Percentiles rank a stretch among this genome's conserved stretches.
phyloP scores from a whole-genome alignment of 768 basidiomycete genomes.

The Leccinum variicolor region DNA sequence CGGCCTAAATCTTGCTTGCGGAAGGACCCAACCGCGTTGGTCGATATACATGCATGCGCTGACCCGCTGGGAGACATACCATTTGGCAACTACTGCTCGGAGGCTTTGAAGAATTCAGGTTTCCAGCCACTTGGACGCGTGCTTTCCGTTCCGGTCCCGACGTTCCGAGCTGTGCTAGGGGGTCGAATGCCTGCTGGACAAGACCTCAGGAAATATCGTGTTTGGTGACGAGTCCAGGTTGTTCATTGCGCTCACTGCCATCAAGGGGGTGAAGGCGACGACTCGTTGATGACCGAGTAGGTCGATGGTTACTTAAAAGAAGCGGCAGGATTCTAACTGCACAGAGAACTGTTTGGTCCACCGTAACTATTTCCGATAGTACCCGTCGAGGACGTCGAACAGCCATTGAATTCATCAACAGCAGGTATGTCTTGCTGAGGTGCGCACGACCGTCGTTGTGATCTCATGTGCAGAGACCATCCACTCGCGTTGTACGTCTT shows the following conservation, averaged over 20 bases:
- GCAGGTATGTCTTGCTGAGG: constrained; percentile 37
- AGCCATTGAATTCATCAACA: constrained; percentile 67
- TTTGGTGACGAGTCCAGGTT: constrained; percentile 60
- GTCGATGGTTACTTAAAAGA: constrained; percentile 22
- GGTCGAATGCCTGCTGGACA: constrained; percentile 59
- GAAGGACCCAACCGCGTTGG: too few relatives aligned
- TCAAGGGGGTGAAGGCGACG: constrained; percentile 59
- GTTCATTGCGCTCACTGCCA: constrained; percentile 72
- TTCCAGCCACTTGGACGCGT: too few relatives aligned
- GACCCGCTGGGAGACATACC: too few relatives aligned
- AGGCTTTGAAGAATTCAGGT: too few relatives aligned
- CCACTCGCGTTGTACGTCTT: constrained; percentile 81
- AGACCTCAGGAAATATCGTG: constrained; percentile 61
- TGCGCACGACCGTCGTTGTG: neutral
- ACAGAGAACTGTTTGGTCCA: constrained; percentile 75
- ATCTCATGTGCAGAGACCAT: constrained; percentile 48
- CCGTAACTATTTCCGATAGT: constrained; percentile 60
- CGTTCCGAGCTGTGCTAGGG: too few relatives aligned
- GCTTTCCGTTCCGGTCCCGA: too few relatives aligned
- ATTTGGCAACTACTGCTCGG: too few relatives aligned
- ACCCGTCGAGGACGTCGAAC: constrained; percentile 68
- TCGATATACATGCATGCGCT: too few relatives aligned
- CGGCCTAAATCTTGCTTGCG: too few relatives aligned
- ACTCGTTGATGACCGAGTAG: constrained; percentile 76
- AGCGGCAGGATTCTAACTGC: neutral